Evolutionary conservation across 331 rosid genomes (phyloP), one percentile per base, ranked within the genome.

Genomic region (Pyracantha coccinea): DNA sequence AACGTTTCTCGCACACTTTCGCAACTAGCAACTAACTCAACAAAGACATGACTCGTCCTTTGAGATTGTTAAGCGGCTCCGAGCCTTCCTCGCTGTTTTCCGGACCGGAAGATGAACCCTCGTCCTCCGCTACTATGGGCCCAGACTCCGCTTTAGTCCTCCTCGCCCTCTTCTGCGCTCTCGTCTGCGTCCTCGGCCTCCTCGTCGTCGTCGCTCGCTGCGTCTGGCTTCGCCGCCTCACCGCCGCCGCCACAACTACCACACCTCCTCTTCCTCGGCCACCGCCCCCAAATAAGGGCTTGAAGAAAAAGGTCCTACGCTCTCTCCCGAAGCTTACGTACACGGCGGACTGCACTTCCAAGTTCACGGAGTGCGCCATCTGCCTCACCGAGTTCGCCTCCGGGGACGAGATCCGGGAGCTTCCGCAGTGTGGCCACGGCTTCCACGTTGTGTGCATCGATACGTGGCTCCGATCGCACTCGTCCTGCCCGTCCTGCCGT

Each of bases 401-500:
- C 75, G 96, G 92, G 7, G 92, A 90, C 75, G 91, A 90, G 85
- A 88, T 92, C 60, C 89, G 92, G 32, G 91, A 80, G 81, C 84
- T 92, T 4, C 97, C 97, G 74, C 92, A 88, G 89, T 92, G 97
- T 64, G 86, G 90, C 29, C 97, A 92, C 67, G 89, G 84, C 14
- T 90, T 92, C 76, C 97, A 92, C 72, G 89, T 90, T n/a, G 69
- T 66, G 2, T 92, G 96, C 80, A 88, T 92, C 87, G 94, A 92
- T 60, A 80, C 75, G 20, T 92, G 97, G 97, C 91, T 92, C 23
- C 80, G 78, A 72, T 90, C 96, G 68, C 94, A 92, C 81, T 92
- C 94, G 1, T 90, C 97, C 0, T 90, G 97, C 62, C 97, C 94
- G 0, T 87, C 96, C 11, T 92, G 96, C 86, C 96, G 97, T 68